Base-by-base conservation (phyloP, 129 eudicot species). In the Flaveria sonorensis region DNA sequence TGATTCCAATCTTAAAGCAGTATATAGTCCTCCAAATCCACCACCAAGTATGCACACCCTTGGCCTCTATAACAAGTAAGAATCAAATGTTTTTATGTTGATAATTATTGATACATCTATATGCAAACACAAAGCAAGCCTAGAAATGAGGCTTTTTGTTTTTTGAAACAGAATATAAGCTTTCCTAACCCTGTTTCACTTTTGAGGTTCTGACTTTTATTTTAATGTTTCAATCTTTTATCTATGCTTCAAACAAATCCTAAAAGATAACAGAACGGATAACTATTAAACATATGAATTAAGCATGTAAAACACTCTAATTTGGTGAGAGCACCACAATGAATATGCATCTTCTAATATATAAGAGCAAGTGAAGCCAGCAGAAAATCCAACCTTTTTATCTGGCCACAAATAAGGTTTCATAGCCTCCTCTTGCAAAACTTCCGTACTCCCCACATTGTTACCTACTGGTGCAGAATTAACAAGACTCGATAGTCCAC, bases 11-110 rank as follows among this genome's bases (percentile, higher is more conserved):
- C 99, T 88, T 72, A 95, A 73, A 80, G 99, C 96, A 26, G 99
- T 95, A 78, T 95, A 95, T 28, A 95, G 84, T 74, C 99, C 99
- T 80, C 99, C 99, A 75, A 95, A 95, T 72, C 99, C 99, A 61
- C 99, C 99, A 88, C 99, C 99, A 73, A 95, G 81, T 77, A 95
- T 89, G 89, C 99, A 95, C 60, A 95, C 94, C 81, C 97, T 89
- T 18, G 99, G 97, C 81, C 88, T 88, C 99, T 95, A 89, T 55
- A 82, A 65, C 73, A 32, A 53, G 76, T 52, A 68, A 16, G 4
- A 71, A 55, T 24, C 15, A 40, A 45, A n/a, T 74, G 36, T 24
- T 32, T 18, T 32, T 11, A 78, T 0, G 55, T 32, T 28, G 1
- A 64, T 72, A 9, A 50, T 55, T 18, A 39, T 16, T 61, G 46